A percentile compares a stretch with the other conserved stretches of the same genome.
Conservation (phyloP, 257 asterid species). For the Salvia miltiorrhiza region DNA sequence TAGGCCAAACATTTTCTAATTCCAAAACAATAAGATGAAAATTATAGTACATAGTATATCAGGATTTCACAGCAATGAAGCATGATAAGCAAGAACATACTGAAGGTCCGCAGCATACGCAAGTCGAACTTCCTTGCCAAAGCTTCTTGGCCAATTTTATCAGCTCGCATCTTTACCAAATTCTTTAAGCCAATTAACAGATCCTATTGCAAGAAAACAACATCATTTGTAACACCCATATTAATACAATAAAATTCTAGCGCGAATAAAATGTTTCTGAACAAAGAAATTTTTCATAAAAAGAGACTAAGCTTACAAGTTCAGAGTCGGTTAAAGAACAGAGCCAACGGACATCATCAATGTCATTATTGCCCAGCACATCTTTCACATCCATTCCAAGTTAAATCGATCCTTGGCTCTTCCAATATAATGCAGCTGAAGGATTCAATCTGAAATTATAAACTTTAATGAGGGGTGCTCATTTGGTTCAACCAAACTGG, state of each 20-base stretch:
- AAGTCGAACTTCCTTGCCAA: slow-evolving; percentile 54
- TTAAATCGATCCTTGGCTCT: neutral
- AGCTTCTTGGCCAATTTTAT: slow-evolving; percentile 46
- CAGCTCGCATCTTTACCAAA: slow-evolving; percentile 56
- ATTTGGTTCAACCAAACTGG: too few species aligned
- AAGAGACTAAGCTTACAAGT: slow-evolving; percentile 42
- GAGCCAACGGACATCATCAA: slow-evolving; percentile 75
- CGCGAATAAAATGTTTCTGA: neutral
- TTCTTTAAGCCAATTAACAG: slow-evolving; percentile 50
- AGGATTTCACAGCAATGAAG: neutral
- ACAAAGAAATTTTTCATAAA: neutral
- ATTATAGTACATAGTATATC: neutral
- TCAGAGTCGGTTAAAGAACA: slow-evolving; percentile 75
- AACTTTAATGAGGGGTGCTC: too few species aligned
- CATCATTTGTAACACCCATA: neutral
- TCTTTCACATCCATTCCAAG: slow-evolving; percentile 13
- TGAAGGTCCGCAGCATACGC: slow-evolving; percentile 50
- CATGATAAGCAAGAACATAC: slow-evolving; percentile 34
- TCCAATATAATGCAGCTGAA: neutral
- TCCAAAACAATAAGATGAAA: neutral
- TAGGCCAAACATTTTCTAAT: neutral
- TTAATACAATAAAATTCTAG: neutral
- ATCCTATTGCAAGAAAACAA: slow-evolving; percentile 41
- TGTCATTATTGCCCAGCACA: slow-evolving; percentile 34
- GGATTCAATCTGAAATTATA: neutral